Conservation (phyloP, 129 eudicot genomes). For the Pittosporum tobira region DNA sequence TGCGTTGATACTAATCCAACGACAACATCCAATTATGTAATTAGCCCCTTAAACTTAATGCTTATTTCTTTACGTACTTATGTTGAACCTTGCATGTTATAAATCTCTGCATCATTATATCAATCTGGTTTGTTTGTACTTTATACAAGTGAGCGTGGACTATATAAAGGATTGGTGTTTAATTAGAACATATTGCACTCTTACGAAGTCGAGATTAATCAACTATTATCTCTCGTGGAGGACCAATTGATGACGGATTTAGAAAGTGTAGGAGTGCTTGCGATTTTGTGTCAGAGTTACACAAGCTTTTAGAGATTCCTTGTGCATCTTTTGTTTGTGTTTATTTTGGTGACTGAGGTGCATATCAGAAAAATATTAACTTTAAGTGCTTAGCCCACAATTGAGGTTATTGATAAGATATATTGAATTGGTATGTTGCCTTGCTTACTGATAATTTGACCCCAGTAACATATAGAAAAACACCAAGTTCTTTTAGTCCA, state of each 20-base stretch:
- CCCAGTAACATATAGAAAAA: background rate
- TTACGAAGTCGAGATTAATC: background rate
- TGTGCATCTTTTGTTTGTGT: background rate
- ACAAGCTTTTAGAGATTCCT: background rate
- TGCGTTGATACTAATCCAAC: slow-evolving; percentile 22
- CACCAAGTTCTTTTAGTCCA: background rate
- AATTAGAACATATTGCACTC: background rate
- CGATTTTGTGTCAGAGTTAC: background rate
- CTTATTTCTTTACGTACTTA: background rate
- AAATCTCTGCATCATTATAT: background rate
- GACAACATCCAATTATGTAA: slow-evolving; percentile 28
- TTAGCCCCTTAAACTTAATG: slow-evolving; percentile 6
- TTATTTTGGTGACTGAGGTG: background rate
- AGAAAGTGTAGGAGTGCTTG: background rate
- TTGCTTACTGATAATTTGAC: background rate
- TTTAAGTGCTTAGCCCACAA: background rate
- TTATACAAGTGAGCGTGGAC: background rate
- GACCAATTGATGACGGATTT: background rate
- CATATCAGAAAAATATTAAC: background rate
- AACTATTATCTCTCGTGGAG: background rate
- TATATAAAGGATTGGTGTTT: background rate
- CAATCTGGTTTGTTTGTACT: background rate
- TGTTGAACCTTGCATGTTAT: background rate
- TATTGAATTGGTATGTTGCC: background rate
- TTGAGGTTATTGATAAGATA: background rate